Percentiles rank a stretch among this genome's conserved stretches.
phyloP scores from a whole-genome alignment of 495 filamentous ascomycete species.

The Pseudoneurospora amorphoporcata region DNA sequence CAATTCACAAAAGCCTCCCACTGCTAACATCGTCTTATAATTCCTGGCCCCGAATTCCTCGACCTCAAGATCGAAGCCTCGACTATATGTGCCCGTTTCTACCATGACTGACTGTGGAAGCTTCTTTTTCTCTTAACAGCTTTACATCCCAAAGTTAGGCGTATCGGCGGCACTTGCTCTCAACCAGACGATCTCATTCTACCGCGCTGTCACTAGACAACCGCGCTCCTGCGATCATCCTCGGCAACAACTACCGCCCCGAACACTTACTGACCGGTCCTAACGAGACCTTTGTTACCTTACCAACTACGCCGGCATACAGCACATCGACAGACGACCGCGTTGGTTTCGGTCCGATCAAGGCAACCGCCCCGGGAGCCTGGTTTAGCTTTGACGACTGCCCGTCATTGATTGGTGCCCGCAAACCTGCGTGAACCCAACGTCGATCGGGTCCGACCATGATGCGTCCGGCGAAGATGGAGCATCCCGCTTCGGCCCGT shows the following conservation, averaged over 20 bases:
- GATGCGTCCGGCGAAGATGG: neutral
- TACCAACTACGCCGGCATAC: neutral
- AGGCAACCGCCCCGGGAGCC: neutral
- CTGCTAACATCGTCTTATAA: neutral
- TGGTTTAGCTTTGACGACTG: neutral
- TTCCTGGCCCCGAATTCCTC: neutral
- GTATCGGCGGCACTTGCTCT: neutral
- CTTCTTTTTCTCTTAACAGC: neutral
- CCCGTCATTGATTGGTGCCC: conserved; percentile 10
- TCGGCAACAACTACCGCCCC: neutral
- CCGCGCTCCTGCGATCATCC: neutral
- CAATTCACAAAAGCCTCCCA: neutral
- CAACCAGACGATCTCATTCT: neutral
- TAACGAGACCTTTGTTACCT: neutral
- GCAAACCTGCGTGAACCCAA: conserved; percentile 2
- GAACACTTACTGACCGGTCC: neutral
- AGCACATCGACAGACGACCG: neutral
- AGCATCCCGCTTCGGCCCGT: neutral
- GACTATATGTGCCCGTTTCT: neutral
- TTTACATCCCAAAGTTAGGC: neutral
- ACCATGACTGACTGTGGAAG: neutral
- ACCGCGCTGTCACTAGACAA: neutral
- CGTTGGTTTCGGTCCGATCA: neutral
- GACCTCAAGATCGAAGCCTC: neutral
- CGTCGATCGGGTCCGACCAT: neutral